phyloP scores from a whole-genome alignment of 495 filamentous ascomycete genomes.

The Articulospora tetracladia region DNA sequence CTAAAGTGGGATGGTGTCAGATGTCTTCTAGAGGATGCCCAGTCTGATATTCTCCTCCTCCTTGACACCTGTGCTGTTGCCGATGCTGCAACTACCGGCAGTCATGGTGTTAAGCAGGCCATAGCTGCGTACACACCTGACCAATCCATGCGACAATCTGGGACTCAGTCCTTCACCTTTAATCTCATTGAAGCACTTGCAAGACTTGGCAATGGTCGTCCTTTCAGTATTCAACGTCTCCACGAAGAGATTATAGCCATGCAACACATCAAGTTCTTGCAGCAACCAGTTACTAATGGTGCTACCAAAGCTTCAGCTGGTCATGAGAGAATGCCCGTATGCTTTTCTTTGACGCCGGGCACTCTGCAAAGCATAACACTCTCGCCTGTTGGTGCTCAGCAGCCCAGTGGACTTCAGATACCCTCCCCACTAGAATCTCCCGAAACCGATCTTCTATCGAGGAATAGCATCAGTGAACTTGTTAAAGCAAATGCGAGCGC shows the following conservation, averaged over 20 bases:
- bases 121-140: slow-evolving; percentile 50
- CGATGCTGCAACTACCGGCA: slow-evolving; percentile 38
- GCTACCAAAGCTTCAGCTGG: slow-evolving; percentile 29
- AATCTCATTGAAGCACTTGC: slow-evolving; percentile 42
- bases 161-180: slow-evolving; percentile 47
- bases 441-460: slow-evolving; percentile 30
- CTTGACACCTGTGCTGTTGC: slow-evolving; percentile 28
- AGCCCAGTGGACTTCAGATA: slow-evolving; percentile 26
- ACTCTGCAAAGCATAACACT: slow-evolving; percentile 43
- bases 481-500: slow-evolving; percentile 31
- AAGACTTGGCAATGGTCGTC: slow-evolving; percentile 40
- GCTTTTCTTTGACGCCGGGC: slow-evolving; percentile 44
- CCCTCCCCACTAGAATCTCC: slow-evolving; percentile 37
- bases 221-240: slow-evolving; percentile 45
- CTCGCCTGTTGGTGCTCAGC: slow-evolving; percentile 35
- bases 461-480: slow-evolving; percentile 7
- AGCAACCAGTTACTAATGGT: slow-evolving; percentile 40
- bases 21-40: slow-evolving; percentile 25
- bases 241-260: slow-evolving; percentile 44
- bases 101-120: slow-evolving; percentile 48
- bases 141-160: slow-evolving; percentile 37
- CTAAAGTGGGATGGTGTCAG: slow-evolving; percentile 27
- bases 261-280: slow-evolving; percentile 26
- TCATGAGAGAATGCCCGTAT: slow-evolving; percentile 39
- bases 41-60: slow-evolving; percentile 27